Evolutionary conservation across 352 stramenopile genomes (phyloP).

Genomic region (Phytophthora pisi): DNA sequence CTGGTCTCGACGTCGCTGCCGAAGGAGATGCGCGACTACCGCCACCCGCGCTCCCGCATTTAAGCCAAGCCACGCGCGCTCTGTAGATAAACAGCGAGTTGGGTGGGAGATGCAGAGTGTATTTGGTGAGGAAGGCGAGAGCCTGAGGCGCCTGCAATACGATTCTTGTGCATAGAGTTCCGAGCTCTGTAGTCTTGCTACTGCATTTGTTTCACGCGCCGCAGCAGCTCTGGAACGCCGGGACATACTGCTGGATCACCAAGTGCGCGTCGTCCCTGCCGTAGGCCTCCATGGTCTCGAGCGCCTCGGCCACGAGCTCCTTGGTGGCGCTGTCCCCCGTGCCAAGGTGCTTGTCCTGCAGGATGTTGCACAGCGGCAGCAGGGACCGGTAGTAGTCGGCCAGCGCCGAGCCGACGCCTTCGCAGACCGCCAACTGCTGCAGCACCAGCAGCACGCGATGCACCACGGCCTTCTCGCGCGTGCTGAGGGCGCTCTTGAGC

Average conservation of each 20-base stretch:
- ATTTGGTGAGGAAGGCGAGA: conserved; percentile 13
- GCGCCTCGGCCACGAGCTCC: conserved; percentile 61
- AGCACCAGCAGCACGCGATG: conserved; percentile 74
- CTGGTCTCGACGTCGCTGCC: conserved; percentile 91
- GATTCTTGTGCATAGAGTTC: conserved; percentile 25
- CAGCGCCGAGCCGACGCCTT: conserved; percentile 67
- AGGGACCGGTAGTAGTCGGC: conserved; percentile 74
- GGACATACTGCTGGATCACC: conserved; percentile 82
- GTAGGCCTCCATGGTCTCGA: conserved; percentile 80
- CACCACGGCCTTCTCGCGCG: conserved; percentile 66
- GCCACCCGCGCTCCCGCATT: conserved; percentile 88
- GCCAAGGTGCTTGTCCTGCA: conserved; percentile 79
- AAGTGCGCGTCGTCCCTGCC: conserved; percentile 68
- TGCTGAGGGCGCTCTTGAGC: conserved; percentile 68
- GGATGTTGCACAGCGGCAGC: conserved; percentile 82
- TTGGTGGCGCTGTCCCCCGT: conserved; percentile 67
- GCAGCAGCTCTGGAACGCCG: conserved; percentile 63
- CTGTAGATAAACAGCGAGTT: conserved; percentile 9
- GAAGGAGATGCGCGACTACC: conserved; percentile 87
- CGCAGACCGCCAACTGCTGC: conserved; percentile 76
- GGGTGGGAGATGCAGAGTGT: conserved; percentile 9
- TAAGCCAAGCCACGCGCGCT: conserved; percentile 28
- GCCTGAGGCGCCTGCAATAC: conserved; percentile 16
- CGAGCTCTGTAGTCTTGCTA: conserved; percentile 9
- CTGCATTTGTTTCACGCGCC: conserved; percentile 14